Evolutionary conservation across 306 rosid species (phyloP), one percentile per base, ranked within the genome.

Genomic region (Fagus crenata): DNA sequence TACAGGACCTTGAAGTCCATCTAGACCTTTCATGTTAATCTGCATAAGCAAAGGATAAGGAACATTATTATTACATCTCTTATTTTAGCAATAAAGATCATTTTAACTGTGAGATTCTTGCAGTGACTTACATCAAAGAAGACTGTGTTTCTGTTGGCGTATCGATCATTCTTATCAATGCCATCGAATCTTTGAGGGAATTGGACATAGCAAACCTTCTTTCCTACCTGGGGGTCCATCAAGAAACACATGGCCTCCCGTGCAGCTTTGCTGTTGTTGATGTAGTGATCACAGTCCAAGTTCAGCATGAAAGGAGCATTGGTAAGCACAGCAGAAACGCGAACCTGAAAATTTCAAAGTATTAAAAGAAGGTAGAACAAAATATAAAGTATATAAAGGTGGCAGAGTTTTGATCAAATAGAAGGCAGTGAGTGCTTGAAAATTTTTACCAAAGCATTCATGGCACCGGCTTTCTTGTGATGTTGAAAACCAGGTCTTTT

Each of bases 401-500:
- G 75, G 60, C 63, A 40, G 73, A 60, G 43, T 28, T 49, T 53
- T 69, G 58, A 69, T 77, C 28, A 76, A 75, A 54, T 74, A 71
- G 61, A 80, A 78, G 49, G 49, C 35, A 72, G 53, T 70, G 59
- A 71, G 32, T 76, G 81, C 31, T 74, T 8, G 58, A 70, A 68
- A 72, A 77, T 40, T 9, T 75, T 46, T 89, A 95, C 98, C 90
- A 93, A 81, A 80, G 97, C 85, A 85, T 93, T 93, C 98, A 93
- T 93, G 78, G 98, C 98, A 69, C 98, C 98, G 1, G 97, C 98
- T 83, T 93, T 93, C 91, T 93, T 93, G 89, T 93, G 98, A 86
- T 93, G 98, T 46, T 83, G 86, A 73, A 91, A 93, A 51, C 98
- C 97, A 35, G 97, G 97, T 82, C 98, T 86, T 88, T 93, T 93